Evolutionary conservation across 1,284 basidiomycete genomes (phyloP), one percentile per base, ranked within the genome.

Genomic region (Ustilago curta): DNA sequence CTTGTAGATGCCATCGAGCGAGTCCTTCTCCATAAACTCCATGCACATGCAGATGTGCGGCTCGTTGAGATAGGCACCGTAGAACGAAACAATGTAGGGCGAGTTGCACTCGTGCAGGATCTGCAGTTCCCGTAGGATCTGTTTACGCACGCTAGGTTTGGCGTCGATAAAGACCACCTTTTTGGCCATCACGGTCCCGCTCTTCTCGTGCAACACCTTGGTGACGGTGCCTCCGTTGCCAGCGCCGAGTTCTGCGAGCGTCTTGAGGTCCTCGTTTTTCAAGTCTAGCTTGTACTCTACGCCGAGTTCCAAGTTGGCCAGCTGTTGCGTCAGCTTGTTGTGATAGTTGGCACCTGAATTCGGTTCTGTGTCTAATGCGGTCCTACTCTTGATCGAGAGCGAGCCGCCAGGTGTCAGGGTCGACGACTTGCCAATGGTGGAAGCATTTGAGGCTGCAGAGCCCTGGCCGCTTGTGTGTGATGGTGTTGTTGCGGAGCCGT

Each of bases 21-120:
- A 89, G 86, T 87, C 87, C 59, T 87, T 86, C 74, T 99, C 94
- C 95, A 95, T 95, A 85, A 88, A 93, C 84, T 99, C 96, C 92
- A 99, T 98, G 86, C 95, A 98, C 76, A 99, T 95, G 86, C 95
- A 97, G 82, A 99, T 96, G 80, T 98, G 97, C 12, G 96, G 95
- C 83, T 99, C 96, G 12, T 91, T 91, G 45, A 97, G 88, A 87
- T 94, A 99, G 29, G 97, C 96, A 70, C 97, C 96, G 83, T 93
- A 97, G 87, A 96, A 98, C 2, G 92, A 94, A 78, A 99, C 92
- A 83, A 99, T 99, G 87, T 94, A 93, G 25, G 89, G 89, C 3
- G 93, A 97, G 74, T 92, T 89, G 86, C 97, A 99, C 84, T 97
- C 93, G 86, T 97, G 94, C 92, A 99, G 93, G 87, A 99, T 98